Evolutionary conservation across 805 yeast species (phyloP).

Genomic region (Metschnikowia matae): DNA sequence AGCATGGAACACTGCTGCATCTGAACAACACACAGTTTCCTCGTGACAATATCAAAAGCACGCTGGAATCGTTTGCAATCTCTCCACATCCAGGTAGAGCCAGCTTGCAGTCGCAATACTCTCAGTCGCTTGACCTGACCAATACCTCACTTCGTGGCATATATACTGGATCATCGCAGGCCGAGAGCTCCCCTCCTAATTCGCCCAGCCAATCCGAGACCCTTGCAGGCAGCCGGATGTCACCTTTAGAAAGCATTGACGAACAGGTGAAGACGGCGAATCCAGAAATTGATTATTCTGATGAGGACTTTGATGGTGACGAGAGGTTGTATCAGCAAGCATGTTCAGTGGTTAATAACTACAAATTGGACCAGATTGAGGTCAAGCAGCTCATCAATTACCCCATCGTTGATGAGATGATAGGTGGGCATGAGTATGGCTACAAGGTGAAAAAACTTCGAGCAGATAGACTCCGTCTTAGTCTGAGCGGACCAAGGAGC

Average conservation of each 20-base stretch:
- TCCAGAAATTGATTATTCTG: conserved; percentile 26
- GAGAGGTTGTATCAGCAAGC: conserved; percentile 34
- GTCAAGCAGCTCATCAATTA: conserved; percentile 36
- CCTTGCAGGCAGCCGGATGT: background rate
- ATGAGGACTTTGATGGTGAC: conserved; percentile 36
- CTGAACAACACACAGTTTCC: conserved; percentile 1
- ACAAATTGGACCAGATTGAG: conserved; percentile 26
- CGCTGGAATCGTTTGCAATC: conserved; percentile 26
- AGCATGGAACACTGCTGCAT: conserved; percentile 10
- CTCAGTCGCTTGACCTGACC: conserved; percentile 26
- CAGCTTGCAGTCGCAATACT: conserved; percentile 13
- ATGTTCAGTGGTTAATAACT: conserved; percentile 19
- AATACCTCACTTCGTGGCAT: conserved; percentile 33
- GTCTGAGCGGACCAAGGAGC: background rate
- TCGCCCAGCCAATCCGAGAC: conserved; percentile 11
- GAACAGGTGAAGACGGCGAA: conserved; percentile 20
- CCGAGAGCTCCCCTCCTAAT: conserved; percentile 20
- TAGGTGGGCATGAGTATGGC: conserved; percentile 39
- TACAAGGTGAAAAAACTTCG: conserved; percentile 39
- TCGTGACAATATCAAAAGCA: conserved; percentile 20
- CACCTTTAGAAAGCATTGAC: conserved; percentile 11
- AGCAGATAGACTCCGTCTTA: conserved; percentile 18
- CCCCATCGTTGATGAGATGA: conserved; percentile 41
- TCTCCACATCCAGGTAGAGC: conserved; percentile 5
- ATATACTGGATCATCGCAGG: conserved; percentile 26